Evolutionary conservation across 371 early-diverging fungal genomes (phyloP), one percentile per base, ranked within the genome.

Genomic region (Mortierella sp.): DNA sequence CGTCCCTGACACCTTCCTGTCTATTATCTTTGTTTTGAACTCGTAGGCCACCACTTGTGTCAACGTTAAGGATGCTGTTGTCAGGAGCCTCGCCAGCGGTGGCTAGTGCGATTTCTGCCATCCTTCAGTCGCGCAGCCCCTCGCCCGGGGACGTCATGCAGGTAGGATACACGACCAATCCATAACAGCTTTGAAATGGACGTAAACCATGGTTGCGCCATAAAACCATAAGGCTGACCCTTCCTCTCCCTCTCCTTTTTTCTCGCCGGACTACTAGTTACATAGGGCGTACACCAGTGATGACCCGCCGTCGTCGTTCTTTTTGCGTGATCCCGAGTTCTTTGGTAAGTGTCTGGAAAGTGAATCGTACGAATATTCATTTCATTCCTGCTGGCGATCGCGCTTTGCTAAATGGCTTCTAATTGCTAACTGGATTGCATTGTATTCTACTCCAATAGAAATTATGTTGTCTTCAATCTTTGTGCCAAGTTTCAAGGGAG

Each of bases 71-170:
- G 54, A 84, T 90, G 57, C 81, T 91, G 34, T 75, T 91, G 21
- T 88, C 90, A 48, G 90, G 90, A 34, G 82, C 92, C 0, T 89
- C 91, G 48, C 80, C 86, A 44, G 76, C 79, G 3, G 82, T 94
- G 13, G 89, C 93, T 34, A 90, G 88, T 40, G 90, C 93, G 0
- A 88, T 93, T 14, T 90, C 89, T 31, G 88, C 91, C 2, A 93
- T 94, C 44, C 83, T 91, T 31, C 89, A 89, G 71, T 90, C 88
- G n/a, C 82, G 85, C 9, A 83, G 88, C 31, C 91, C 93, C 5
- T 91, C 93, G n/a, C 92, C 93, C 5, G 94, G 94, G 4, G 94
- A 95, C 76, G 83, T 94, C 3, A 85, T 90, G 76, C 80, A 81
- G 59, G 91, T 94, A 74, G 26, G 74, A 31, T 59, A 16, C 6